phyloP scores from a whole-genome alignment of 192 early-diverging fungal genomes.

The Entomortierella lignicola region DNA sequence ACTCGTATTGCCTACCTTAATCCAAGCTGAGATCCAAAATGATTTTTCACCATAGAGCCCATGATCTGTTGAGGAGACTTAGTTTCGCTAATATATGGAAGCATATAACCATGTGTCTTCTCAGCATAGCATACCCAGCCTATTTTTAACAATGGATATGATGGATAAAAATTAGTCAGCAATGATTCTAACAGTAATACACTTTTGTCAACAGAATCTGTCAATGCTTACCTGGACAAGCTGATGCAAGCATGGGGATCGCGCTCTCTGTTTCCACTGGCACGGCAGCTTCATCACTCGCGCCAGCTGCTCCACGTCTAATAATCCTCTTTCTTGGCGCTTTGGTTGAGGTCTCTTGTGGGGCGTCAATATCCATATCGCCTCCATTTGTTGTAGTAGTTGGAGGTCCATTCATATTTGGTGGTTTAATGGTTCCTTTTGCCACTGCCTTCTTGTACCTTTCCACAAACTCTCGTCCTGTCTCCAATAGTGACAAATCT shows the following conservation, averaged over 20 bases:
- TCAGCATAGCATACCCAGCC: constrained; percentile 99
- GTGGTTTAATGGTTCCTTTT: constrained; percentile 44
- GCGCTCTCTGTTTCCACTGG: constrained; percentile 35
- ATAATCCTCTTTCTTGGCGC: constrained; percentile 51
- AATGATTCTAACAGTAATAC: not conserved
- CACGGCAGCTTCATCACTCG: constrained; percentile 29
- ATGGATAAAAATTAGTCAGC: not conserved
- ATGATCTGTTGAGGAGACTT: constrained; percentile 99
- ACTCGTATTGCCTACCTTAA: constrained; percentile 36
- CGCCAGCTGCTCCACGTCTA: constrained; percentile 44
- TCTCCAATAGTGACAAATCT: constrained; percentile 87
- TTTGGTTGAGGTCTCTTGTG: constrained; percentile 16
- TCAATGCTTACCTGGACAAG: constrained; percentile 37
- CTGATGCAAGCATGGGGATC: constrained; percentile 35
- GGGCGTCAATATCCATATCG: constrained; percentile 38
- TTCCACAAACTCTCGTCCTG: constrained; percentile 89
- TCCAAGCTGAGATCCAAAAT: constrained; percentile 74
- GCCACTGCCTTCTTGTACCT: constrained; percentile 65
- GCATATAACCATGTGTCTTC: constrained; percentile 92
- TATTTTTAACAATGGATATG: not conserved
- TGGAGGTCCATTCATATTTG: constrained; percentile 12
- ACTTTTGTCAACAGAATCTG: not conserved
- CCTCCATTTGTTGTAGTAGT: constrained; percentile 2
- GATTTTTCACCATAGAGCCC: constrained; percentile 93
- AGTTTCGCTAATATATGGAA: constrained; percentile 89